phyloP scores from a whole-genome alignment of 345 rosid genomes.

The Camelina sativa region DNA sequence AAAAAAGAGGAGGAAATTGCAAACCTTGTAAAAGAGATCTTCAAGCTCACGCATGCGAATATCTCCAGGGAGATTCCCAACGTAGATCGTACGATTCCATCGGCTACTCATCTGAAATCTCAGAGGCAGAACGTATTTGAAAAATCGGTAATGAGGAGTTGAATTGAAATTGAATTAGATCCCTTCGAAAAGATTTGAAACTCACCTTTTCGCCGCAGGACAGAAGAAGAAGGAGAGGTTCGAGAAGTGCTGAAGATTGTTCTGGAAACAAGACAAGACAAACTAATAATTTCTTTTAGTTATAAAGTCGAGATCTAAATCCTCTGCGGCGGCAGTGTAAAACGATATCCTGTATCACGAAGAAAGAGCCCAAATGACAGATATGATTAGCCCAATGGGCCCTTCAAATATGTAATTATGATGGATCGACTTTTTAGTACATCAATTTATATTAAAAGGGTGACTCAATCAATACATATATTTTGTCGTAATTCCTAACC shows the following conservation, averaged over 20 bases:
- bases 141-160: background rate
- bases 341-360: background rate
- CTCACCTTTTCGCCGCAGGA: constrained; percentile 25
- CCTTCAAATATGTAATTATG: background rate
- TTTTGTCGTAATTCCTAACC: background rate
- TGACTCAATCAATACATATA: too few relatives aligned
- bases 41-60: constrained; percentile 85
- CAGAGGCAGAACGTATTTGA: background rate
- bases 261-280: constrained; percentile 33
- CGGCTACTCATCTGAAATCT: constrained; percentile 71
- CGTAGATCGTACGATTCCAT: constrained; percentile 84
- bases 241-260: constrained; percentile 33
- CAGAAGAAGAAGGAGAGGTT: background rate
- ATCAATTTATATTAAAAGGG: too few relatives aligned
- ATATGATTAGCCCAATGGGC: background rate
- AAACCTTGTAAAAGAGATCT: constrained; percentile 90
- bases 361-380: background rate
- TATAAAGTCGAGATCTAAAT: background rate
- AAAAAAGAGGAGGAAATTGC: background rate
- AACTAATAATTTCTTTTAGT: background rate
- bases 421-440: background rate
- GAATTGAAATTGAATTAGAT: background rate
- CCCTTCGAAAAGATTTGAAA: background rate
- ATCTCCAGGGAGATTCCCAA: constrained; percentile 96
- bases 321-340: constrained; percentile 18